phyloP scores from a whole-genome alignment of 2,329 filamentous ascomycete genomes.

The Herpotrichia juniperi region DNA sequence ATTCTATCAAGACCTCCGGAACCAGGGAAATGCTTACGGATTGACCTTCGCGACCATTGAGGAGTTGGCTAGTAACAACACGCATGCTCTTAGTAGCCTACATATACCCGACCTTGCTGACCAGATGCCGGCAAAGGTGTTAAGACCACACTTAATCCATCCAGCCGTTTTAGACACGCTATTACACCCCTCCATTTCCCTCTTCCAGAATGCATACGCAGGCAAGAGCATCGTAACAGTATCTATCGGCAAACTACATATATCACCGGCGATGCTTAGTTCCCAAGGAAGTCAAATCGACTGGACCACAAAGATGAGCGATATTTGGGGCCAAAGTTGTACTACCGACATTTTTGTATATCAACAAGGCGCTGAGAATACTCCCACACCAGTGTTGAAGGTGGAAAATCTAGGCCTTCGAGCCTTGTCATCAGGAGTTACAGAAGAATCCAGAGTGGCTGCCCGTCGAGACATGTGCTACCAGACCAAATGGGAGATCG shows the following conservation, averaged over 20 bases:
- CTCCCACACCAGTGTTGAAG: background rate
- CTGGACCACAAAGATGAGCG: background rate
- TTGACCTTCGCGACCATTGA: background rate
- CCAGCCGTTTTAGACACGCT: conserved; percentile 5
- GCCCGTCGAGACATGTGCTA: background rate
- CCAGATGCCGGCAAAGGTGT: background rate
- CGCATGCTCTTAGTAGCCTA: background rate
- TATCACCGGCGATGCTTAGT: background rate
- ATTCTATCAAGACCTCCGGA: background rate
- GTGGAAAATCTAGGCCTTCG: background rate
- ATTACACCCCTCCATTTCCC: conserved; percentile 1
- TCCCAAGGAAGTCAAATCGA: background rate
- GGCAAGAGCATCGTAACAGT: background rate
- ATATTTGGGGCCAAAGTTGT: background rate
- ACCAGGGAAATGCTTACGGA: conserved; percentile 5
- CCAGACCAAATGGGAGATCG: background rate
- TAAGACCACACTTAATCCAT: conserved; percentile 6
- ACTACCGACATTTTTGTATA: conserved; percentile 1
- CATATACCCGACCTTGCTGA: conserved; percentile 4
- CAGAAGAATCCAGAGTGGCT: background rate
- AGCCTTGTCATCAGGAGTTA: background rate
- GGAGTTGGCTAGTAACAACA: background rate
- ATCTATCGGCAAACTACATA: background rate
- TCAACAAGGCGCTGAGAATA: background rate
- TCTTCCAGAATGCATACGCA: background rate